These are phyloP conservation scores for Ophiocordyceps australis DNA, from an alignment of 2,329 filamentous ascomycete species.

Conservation along the genomic window DNA sequence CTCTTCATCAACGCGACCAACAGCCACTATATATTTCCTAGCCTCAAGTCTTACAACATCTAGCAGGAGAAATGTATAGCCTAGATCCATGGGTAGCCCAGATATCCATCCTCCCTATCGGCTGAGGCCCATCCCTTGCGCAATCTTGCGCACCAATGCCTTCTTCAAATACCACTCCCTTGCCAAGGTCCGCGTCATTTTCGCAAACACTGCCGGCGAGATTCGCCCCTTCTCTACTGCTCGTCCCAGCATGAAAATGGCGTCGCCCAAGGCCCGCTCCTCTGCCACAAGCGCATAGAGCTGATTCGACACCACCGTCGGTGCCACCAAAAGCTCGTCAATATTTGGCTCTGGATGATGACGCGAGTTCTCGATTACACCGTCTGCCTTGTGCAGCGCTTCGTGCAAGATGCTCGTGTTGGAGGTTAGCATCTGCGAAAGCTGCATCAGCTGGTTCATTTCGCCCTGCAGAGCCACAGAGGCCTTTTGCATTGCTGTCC, in stretches of 20 bases:
- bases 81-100: no score
- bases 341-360: constrained; percentile 55
- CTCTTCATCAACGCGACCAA: no score
- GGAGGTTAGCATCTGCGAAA: constrained; percentile 51
- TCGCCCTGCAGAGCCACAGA: constrained; percentile 57
- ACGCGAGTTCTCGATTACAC: constrained; percentile 55
- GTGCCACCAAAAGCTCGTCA: constrained; percentile 83
- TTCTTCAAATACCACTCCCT: constrained; percentile 75
- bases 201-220: constrained; percentile 55
- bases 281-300: constrained; percentile 80
- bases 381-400: constrained; percentile 62
- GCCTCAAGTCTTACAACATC: no score
- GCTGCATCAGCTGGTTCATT: constrained; percentile 47
- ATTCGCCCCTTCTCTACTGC: constrained; percentile 59
- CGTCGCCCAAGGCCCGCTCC: constrained; percentile 71
- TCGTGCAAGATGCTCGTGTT: constrained; percentile 68
- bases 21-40: no score
- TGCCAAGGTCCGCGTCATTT: constrained; percentile 56
- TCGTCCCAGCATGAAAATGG: constrained; percentile 63
- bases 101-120: no score
- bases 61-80: no score
- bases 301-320: constrained; percentile 84
- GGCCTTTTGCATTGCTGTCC: constrained; percentile 54
- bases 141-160: constrained; percentile 62
- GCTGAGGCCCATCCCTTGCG: constrained; percentile 60